Conservation (phyloP, 2,329 filamentous ascomycete species). For the Sclerotinia trifoliorum region DNA sequence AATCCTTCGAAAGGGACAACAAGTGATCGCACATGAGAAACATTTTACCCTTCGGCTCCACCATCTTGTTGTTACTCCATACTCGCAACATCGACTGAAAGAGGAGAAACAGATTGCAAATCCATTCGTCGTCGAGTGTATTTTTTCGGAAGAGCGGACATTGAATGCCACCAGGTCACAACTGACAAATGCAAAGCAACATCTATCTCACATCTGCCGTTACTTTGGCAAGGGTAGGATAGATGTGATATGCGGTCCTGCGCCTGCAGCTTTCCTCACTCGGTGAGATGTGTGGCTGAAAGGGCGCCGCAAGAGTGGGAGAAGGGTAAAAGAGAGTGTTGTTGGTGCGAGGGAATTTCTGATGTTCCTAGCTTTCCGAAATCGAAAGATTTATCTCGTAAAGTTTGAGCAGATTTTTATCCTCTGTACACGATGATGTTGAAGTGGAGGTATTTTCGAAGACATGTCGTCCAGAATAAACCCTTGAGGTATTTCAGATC, state of each 20-base stretch:
- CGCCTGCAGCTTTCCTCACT: conserved; percentile 22
- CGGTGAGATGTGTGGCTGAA: conserved; percentile 24
- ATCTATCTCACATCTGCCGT: conserved; percentile 11
- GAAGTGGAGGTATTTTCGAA: not conserved
- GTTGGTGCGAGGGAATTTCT: not conserved
- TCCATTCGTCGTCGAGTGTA: conserved; percentile 6
- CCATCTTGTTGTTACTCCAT: conserved; percentile 3
- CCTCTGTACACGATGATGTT: not conserved
- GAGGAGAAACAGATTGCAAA: conserved; percentile 13
- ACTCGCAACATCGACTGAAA: conserved; percentile 5
- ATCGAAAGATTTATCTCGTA: not conserved
- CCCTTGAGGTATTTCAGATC: conserved; percentile 19
- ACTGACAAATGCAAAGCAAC: conserved; percentile 15
- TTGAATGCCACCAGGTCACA: conserved; percentile 9
- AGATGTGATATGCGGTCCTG: conserved; percentile 19
- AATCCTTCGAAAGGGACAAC: not conserved
- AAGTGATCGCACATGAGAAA: conserved; percentile 5
- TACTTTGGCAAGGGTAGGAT: conserved; percentile 13
- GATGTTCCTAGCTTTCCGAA: not conserved
- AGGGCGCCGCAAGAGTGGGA: conserved; percentile 20
- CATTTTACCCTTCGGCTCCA: conserved; percentile 10
- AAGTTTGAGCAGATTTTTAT: not conserved
- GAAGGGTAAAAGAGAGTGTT: not conserved
- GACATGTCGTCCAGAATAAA: conserved; percentile 22
- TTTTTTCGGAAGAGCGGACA: conserved; percentile 12